Conservation (phyloP, 306 rosid genomes). For the Ziziphus jujuba region DNA sequence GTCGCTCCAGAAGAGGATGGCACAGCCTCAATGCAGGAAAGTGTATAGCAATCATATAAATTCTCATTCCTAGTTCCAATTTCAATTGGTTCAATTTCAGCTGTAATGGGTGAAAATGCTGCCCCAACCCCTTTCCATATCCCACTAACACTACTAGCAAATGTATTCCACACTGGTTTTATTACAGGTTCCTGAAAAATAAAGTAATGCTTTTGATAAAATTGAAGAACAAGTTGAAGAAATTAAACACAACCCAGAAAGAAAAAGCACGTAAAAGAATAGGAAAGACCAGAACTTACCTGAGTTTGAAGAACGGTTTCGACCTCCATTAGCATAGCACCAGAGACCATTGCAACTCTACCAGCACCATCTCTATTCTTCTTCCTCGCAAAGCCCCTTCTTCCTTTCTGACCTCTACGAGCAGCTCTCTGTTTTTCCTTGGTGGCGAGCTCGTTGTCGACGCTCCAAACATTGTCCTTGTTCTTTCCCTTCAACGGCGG, state of each 20-base stretch:
- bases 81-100: constrained; percentile 93
- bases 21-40: constrained; percentile 58
- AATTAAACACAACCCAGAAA: background rate
- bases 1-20: constrained; percentile 47
- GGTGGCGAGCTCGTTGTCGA: constrained; percentile 61
- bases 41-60: constrained; percentile 87
- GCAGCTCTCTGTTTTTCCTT: constrained; percentile 32
- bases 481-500: constrained; percentile 48
- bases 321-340: constrained; percentile 80
- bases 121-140: constrained; percentile 98
- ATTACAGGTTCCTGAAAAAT: constrained; percentile 84
- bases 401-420: constrained; percentile 41
- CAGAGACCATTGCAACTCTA: constrained; percentile 57
- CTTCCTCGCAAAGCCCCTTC: constrained; percentile 46
- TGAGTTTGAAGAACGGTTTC: constrained; percentile 89
- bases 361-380: constrained; percentile 25
- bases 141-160: constrained; percentile 89
- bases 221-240: background rate
- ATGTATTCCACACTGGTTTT: constrained; percentile 87
- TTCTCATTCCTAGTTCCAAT: constrained; percentile 58
- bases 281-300: constrained; percentile 28
- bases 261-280: background rate
- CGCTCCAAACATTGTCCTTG: constrained; percentile 82
- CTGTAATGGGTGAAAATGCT: constrained; percentile 88
- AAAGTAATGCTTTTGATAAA: too few relatives aligned